Conservation (phyloP, 805 yeast genomes). For the Brettanomyces custersianus region DNA sequence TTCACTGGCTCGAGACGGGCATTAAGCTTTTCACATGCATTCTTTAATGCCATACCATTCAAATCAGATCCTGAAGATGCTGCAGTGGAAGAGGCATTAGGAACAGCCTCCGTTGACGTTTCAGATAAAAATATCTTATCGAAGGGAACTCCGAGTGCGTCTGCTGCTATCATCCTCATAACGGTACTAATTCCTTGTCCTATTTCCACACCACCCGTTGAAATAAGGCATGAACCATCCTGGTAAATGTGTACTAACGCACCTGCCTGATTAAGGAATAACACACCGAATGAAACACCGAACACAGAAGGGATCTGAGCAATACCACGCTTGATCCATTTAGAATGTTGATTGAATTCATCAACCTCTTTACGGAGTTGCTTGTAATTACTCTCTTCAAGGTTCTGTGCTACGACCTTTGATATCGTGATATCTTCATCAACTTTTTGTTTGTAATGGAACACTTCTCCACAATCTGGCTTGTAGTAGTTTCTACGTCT, state of each 20-base stretch:
- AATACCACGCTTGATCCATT: constrained; percentile 39
- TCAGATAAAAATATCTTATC: constrained; percentile 35
- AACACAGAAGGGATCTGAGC: constrained; percentile 39
- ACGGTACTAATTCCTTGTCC: constrained; percentile 42
- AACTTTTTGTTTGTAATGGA: constrained; percentile 33
- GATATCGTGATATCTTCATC: constrained; percentile 32
- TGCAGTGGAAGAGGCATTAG: constrained; percentile 40
- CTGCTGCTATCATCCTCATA: constrained; percentile 39
- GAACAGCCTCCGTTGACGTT: constrained; percentile 38
- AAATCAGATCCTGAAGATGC: constrained; percentile 41
- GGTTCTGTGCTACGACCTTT: constrained; percentile 27
- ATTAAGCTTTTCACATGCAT: constrained; percentile 37
- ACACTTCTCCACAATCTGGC: constrained; percentile 20
- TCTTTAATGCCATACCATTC: constrained; percentile 40
- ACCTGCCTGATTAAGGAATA: constrained; percentile 38
- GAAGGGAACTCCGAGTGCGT: constrained; percentile 31
- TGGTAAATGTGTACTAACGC: constrained; percentile 36
- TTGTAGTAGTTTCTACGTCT: constrained; percentile 30
- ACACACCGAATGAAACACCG: constrained; percentile 39
- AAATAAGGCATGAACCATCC: constrained; percentile 37
- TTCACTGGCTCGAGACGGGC: constrained; percentile 31
- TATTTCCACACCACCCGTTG: constrained; percentile 43
- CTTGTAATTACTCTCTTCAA: constrained; percentile 27
- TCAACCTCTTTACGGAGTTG: constrained; percentile 28
- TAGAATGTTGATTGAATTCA: constrained; percentile 29